Conservation (phyloP, 2,329 filamentous ascomycete species). For the Spiromastix sp. region DNA sequence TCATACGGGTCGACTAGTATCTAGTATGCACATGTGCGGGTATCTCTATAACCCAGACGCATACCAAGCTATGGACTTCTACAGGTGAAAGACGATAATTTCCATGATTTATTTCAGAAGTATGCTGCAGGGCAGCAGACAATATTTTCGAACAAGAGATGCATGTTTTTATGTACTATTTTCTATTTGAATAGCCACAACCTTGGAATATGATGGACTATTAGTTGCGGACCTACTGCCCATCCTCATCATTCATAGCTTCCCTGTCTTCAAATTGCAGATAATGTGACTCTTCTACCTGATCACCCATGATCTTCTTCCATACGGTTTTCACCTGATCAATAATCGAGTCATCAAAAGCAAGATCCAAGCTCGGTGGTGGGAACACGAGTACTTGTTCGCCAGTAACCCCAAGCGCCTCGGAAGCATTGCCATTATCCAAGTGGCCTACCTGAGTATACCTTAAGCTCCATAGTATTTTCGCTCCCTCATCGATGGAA, state of each 20-base stretch:
- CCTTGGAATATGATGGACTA: too few relatives aligned
- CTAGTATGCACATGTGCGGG: too few relatives aligned
- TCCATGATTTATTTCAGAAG: too few relatives aligned
- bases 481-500: slow-evolving; percentile 24
- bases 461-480: slow-evolving; percentile 42
- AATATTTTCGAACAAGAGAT: too few relatives aligned
- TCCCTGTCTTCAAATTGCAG: slow-evolving; percentile 72
- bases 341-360: slow-evolving; percentile 63
- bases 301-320: slow-evolving; percentile 49
- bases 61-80: too few relatives aligned
- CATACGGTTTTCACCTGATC: slow-evolving; percentile 60
- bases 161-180: too few relatives aligned
- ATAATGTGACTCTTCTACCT: slow-evolving; percentile 47
- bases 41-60: too few relatives aligned
- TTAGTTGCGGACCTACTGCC: not conserved
- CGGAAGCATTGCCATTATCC: slow-evolving; percentile 8
- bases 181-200: too few relatives aligned
- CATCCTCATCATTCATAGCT: slow-evolving; percentile 42
- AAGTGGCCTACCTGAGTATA: slow-evolving; percentile 39
- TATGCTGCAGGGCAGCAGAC: too few relatives aligned
- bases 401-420: slow-evolving; percentile 19
- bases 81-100: too few relatives aligned
- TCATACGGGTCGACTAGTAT: too few relatives aligned
- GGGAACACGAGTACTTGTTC: slow-evolving; percentile 47
- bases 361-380: slow-evolving; percentile 51